Evolutionary conservation across 371 early-diverging fungal species (phyloP).

Genomic region (Syncephalis fuscata): DNA sequence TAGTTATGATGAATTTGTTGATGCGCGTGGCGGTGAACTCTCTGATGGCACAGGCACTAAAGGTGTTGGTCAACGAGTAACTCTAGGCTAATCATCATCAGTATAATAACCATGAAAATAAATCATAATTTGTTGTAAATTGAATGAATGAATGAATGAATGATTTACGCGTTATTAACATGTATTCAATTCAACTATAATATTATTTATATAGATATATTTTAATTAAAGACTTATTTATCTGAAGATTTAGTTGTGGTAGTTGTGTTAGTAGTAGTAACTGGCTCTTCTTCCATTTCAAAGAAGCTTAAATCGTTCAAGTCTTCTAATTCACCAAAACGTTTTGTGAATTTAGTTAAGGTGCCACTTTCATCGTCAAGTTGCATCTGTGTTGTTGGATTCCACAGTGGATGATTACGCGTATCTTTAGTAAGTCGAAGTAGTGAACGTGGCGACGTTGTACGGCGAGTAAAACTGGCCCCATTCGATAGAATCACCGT

Average conservation of each 20-base stretch:
- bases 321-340: conserved; percentile 51
- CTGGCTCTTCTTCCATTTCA: background rate
- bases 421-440: conserved; percentile 81
- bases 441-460: conserved; percentile 71
- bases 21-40: conserved; percentile 46
- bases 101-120: no score
- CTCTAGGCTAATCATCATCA: conserved; percentile 21
- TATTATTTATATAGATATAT: no score
- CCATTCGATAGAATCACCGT: conserved; percentile 81
- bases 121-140: no score
- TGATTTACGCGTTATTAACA: no score
- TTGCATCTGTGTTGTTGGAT: conserved; percentile 30
- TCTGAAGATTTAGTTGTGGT: no score
- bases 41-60: conserved; percentile 45
- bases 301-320: conserved; percentile 11
- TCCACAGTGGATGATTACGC: conserved; percentile 87
- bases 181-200: no score
- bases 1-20: conserved; percentile 43
- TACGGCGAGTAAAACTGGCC: conserved; percentile 61
- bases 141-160: no score
- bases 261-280: background rate
- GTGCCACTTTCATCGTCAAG: conserved; percentile 52
- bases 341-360: conserved; percentile 52
- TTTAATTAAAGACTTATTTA: no score
- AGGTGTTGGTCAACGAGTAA: conserved; percentile 43